Evolutionary conservation across 2,329 filamentous ascomycete genomes (phyloP).

Genomic region (Trichoderma afroharzianum): DNA sequence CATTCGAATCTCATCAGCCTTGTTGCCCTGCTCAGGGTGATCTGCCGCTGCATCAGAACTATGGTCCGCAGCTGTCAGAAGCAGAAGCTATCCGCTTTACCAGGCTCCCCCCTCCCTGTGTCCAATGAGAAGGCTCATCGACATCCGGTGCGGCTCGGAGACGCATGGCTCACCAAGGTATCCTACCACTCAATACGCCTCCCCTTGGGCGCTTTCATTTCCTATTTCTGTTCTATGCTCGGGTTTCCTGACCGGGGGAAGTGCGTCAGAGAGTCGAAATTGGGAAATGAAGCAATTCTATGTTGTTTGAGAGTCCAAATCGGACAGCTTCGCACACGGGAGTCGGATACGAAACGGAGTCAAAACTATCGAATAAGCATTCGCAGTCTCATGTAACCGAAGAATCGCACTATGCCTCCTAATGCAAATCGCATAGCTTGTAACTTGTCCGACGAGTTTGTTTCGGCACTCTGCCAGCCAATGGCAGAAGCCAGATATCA

Average conservation of each 20-base stretch:
- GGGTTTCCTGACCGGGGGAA: neutral
- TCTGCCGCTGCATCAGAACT: neutral
- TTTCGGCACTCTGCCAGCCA: neutral
- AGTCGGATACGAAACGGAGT: neutral
- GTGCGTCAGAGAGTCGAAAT: neutral
- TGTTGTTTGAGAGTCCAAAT: neutral
- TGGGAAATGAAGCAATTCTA: neutral
- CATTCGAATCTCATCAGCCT: neutral
- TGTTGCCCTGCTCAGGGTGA: neutral
- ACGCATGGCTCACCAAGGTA: neutral
- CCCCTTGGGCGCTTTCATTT: neutral
- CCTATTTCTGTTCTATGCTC: neutral
- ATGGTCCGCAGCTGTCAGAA: neutral
- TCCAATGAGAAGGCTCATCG: neutral
- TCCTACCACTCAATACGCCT: neutral
- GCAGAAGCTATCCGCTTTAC: neutral
- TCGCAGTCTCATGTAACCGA: neutral
- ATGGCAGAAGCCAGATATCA: neutral
- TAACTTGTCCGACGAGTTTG: neutral
- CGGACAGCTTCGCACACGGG: neutral
- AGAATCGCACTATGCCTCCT: neutral
- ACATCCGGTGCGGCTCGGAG: constrained; percentile 1
- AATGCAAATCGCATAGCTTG: neutral
- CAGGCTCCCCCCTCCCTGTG: neutral
- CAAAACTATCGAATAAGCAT: neutral